These are phyloP conservation scores for Tricladium varicosporioides DNA, from an alignment of 2,329 filamentous ascomycete species.

Conservation along the genomic window DNA sequence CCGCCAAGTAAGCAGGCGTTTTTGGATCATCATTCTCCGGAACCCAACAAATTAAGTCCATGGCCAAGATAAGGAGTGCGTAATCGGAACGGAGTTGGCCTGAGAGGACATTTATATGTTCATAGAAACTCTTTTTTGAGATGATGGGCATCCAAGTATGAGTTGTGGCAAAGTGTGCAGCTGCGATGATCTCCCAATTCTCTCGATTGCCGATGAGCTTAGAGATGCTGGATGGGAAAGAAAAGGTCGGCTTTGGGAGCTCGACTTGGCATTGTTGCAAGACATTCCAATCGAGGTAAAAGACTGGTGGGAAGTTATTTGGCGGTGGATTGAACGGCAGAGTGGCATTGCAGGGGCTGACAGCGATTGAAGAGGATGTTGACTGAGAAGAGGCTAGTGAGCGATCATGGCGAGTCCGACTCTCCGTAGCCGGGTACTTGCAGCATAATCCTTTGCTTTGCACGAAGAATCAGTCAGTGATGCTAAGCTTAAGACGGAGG, in stretches of 20 bases:
- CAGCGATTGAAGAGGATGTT: too few relatives aligned
- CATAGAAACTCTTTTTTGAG: conserved; percentile 20
- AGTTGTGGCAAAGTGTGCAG: conserved; percentile 12
- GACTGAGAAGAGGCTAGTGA: too few relatives aligned
- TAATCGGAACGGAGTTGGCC: conserved; percentile 41
- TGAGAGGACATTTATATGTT: conserved; percentile 32
- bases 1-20: conserved; percentile 38
- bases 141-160: conserved; percentile 22
- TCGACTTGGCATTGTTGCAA: conserved; percentile 9
- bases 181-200: conserved; percentile 20
- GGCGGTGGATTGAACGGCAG: not conserved
- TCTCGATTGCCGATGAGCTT: conserved; percentile 6
- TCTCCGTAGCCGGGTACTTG: too few relatives aligned
- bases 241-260: conserved; percentile 1
- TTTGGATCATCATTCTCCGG: conserved; percentile 28
- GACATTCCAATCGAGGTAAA: conserved; percentile 14
- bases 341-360: too few relatives aligned
- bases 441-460: too few relatives aligned
- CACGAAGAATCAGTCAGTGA: too few relatives aligned
- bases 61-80: conserved; percentile 42
- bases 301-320: conserved; percentile 15
- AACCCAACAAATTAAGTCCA: conserved; percentile 39
- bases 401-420: too few relatives aligned
- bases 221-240: conserved; percentile 2
- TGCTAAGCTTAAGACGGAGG: not conserved